Evolutionary conservation across 2,329 filamentous ascomycete species (phyloP).

Genomic region (Chalara sp.): DNA sequence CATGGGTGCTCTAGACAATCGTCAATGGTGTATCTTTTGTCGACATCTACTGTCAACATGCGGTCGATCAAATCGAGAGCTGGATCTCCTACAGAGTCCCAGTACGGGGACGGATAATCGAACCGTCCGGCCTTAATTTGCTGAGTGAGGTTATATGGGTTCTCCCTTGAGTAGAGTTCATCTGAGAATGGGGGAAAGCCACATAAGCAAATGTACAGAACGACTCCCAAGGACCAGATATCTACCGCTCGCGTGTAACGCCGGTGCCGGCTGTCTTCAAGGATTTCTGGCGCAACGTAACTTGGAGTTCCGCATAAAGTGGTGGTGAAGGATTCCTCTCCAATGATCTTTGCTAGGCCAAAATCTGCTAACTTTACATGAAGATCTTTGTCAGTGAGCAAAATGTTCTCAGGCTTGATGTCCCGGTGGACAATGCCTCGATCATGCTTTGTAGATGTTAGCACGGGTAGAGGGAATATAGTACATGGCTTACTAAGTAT

Average conservation of each 20-base stretch:
- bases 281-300: constrained; percentile 93
- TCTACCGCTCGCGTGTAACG: constrained; percentile 95
- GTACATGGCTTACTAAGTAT: constrained; percentile 61
- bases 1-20: constrained; percentile 89
- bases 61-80: constrained; percentile 88
- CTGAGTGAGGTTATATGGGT: constrained; percentile 79
- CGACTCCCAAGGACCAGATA: constrained; percentile 94
- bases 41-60: constrained; percentile 86
- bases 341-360: constrained; percentile 95
- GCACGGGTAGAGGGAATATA: constrained; percentile 2
- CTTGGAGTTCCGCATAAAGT: constrained; percentile 95
- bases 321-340: constrained; percentile 95
- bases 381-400: constrained; percentile 74
- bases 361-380: constrained; percentile 93
- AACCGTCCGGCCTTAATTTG: constrained; percentile 87
- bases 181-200: constrained; percentile 97
- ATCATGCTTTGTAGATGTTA: constrained; percentile 63
- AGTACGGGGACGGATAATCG: constrained; percentile 94
- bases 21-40: constrained; percentile 79
- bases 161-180: constrained; percentile 74
- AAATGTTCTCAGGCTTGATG: constrained; percentile 58
- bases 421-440: constrained; percentile 96
- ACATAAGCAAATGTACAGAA: constrained; percentile 94
- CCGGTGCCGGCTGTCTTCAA: constrained; percentile 73
- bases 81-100: constrained; percentile 80